Conservation (phyloP, 176 grass and related monocot species). For the Puya raimondii region DNA sequence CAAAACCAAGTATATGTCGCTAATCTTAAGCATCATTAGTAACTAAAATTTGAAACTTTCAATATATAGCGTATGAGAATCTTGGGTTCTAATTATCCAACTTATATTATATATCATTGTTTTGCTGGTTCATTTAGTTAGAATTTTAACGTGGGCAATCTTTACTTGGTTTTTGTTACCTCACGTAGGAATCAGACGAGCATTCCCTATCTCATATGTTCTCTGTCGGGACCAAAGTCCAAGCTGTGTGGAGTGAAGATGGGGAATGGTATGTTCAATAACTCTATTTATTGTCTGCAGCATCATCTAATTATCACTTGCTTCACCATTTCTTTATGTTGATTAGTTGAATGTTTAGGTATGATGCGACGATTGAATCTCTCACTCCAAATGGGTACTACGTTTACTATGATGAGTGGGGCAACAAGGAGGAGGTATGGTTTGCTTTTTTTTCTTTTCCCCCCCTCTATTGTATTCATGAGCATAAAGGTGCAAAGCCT, state of each 20-base stretch:
- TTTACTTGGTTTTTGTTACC: conserved; percentile 6
- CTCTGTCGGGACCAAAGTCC: conserved; percentile 56
- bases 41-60: not conserved
- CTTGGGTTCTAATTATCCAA: not conserved
- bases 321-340: conserved; percentile 43
- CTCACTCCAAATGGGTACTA: conserved; percentile 74
- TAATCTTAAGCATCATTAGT: not conserved
- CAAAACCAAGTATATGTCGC: not conserved
- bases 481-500: not conserved
- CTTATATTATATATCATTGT: not conserved
- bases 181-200: conserved; percentile 29
- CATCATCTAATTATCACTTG: conserved; percentile 5
- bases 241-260: conserved; percentile 83
- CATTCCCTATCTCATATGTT: conserved; percentile 36
- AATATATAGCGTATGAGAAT: not conserved
- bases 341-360: conserved; percentile 72
- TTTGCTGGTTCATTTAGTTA: not conserved
- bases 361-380: conserved; percentile 76
- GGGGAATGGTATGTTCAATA: conserved; percentile 57
- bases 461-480: not conserved
- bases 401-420: conserved; percentile 62
- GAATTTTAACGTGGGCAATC: no score
- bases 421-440: conserved; percentile 91
- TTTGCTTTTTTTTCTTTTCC: not conserved
- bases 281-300: not conserved